A percentile compares a stretch with the other conserved stretches of the same genome.
Conservation (phyloP, 176 grass and related monocot species). For the Oryza meyeriana region DNA sequence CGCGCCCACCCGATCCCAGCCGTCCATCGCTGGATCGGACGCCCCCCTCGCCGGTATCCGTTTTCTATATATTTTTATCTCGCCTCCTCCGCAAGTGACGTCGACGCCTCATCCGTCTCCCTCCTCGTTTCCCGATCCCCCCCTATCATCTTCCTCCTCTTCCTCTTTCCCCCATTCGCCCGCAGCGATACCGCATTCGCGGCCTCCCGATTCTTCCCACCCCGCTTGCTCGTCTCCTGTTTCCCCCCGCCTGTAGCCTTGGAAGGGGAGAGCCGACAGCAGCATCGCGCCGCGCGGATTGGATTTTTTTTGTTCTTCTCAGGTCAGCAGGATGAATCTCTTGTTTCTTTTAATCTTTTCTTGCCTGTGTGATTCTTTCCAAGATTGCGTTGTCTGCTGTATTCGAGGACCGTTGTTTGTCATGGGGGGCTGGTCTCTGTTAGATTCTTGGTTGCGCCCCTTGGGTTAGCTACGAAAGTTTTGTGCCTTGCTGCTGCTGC, state of each 20-base stretch:
- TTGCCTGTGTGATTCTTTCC: neutral
- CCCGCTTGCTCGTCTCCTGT: neutral
- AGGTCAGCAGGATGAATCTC: slow-evolving; percentile 5
- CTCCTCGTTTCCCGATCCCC: neutral
- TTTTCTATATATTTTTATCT: neutral
- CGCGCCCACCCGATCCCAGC: neutral
- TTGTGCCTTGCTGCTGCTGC: neutral
- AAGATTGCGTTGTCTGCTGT: neutral
- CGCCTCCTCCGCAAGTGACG: slow-evolving; percentile 25
- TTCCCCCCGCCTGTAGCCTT: neutral
- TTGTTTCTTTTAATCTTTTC: neutral
- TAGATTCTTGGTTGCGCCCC: neutral
- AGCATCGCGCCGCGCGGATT: neutral
- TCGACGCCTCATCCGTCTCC: slow-evolving; percentile 14
- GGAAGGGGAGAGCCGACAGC: neutral
- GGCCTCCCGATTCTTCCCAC: neutral
- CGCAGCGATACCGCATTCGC: neutral
- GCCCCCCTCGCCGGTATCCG: neutral
- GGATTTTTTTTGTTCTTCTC: neutral
- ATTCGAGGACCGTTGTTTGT: neutral
- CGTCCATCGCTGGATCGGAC: neutral
- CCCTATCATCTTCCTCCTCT: neutral
- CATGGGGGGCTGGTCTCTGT: neutral
- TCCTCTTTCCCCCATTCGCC: neutral
- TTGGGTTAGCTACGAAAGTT: neutral